Conservation (phyloP, 768 basidiomycete genomes). For the Lactarius deliciosus region DNA sequence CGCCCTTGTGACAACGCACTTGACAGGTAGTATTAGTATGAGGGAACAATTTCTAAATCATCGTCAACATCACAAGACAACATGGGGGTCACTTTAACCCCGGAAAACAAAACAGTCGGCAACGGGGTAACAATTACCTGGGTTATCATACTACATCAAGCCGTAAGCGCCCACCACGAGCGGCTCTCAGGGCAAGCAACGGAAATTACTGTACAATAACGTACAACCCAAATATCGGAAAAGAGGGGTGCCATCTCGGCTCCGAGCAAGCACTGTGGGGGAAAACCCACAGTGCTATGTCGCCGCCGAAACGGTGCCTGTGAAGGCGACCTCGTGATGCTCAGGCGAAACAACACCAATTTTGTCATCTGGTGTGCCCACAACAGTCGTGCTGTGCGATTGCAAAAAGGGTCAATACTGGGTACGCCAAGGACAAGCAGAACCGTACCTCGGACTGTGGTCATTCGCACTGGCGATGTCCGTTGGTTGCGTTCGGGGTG, state of each 20-base stretch:
- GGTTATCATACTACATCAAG: not conserved
- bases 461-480: conserved; percentile 6
- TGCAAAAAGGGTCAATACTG: not conserved
- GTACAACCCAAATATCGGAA: not conserved
- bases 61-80: not conserved
- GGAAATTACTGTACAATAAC: not conserved
- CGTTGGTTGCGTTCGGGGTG: conserved; percentile 4
- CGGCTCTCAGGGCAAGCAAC: not conserved
- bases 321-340: conserved; percentile 5
- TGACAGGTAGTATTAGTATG: not conserved
- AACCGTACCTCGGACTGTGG: conserved; percentile 16
- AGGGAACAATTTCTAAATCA: not conserved
- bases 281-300: not conserved
- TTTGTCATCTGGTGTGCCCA: conserved; percentile 25
- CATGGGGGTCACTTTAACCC: not conserved
- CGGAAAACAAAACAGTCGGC: not conserved
- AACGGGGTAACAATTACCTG: not conserved
- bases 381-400: conserved; percentile 14
- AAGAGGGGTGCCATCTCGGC: not conserved
- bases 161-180: not conserved
- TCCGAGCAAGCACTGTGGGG: not conserved
- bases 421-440: no score
- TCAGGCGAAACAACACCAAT: not conserved
- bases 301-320: not conserved
- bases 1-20: not conserved